Evolutionary conservation across 768 basidiomycete genomes (phyloP), one percentile per base, ranked within the genome.

Genomic region (Boletus subparvulus): DNA sequence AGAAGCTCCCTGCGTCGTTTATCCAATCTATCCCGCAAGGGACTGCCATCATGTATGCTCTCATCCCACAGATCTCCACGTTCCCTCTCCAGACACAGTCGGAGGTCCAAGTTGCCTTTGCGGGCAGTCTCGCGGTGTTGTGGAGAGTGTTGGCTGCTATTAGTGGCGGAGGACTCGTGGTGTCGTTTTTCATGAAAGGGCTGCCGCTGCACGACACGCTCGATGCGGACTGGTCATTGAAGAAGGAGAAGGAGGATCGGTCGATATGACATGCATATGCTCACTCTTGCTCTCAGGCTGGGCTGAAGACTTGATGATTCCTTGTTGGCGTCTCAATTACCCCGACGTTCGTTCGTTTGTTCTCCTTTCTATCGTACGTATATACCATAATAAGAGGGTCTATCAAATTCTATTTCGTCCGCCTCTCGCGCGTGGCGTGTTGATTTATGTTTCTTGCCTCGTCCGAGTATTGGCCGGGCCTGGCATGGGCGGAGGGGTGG

Each of bases 71-170:
- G 19, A 76, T 83, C 28, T 52, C 55, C 7, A 16, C 12, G 0
- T 71, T 83, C 10, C 59, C 62, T 6, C 67, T 75, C 37, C 69
- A 75, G 6, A 62, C 78, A 16, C 58, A 57, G 28, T 53, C 30
- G 2, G 58, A 76, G 54, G 77, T 81, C 0, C 70, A 70, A 39
- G 71, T 56, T 3, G 79, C 79, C 17, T 81, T 81, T 61, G 72
- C 76, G 3, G 66, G 61, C 1, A 74, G 75, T 49, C 60, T 83
- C 47, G 42, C 59, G 0, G 59, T 70, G 5, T 52, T 80, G n/a
- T 83, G 81, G 81, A 59, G 71, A 24, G 68, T 73, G 2, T 68
- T 79, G 71, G 63, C 73, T 41, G 77, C 75, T 3, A 67, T 82
- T n/a, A 35, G 42, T 41, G 52, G 26, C 7, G 26, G 10, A 5